Conservation (phyloP, 345 rosid species). For the Brassica rapa region DNA sequence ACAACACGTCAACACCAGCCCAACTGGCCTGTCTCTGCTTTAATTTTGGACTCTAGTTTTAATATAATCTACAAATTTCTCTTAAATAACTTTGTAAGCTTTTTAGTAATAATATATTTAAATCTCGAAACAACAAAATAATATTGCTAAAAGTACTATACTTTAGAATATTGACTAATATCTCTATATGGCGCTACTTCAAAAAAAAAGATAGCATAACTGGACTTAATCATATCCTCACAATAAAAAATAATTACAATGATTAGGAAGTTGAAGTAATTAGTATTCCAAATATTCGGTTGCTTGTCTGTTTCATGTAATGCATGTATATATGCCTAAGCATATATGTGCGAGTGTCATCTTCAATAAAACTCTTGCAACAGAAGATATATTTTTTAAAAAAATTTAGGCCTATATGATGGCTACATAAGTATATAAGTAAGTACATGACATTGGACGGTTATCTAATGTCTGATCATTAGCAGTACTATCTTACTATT, state of each 20-base stretch:
- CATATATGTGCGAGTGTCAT: not conserved
- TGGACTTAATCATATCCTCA: slow-evolving; percentile 7
- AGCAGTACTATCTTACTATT: slow-evolving; percentile 7
- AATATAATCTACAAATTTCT: not conserved
- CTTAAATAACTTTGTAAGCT: not conserved
- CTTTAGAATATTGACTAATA: not conserved
- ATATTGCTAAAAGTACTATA: not conserved
- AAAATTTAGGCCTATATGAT: slow-evolving; percentile 23
- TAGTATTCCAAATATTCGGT: slow-evolving; percentile 12
- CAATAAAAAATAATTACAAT: slow-evolving; percentile 3
- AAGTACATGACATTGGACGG: slow-evolving; percentile 11
- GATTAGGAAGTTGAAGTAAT: slow-evolving; percentile 17
- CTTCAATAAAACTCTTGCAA: not conserved
- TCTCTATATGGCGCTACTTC: not conserved
- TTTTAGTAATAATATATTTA: not conserved
- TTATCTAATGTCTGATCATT: slow-evolving; percentile 34
- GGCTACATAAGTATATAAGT: slow-evolving; percentile 2
- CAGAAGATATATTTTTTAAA: not conserved
- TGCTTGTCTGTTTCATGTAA: slow-evolving; percentile 22
- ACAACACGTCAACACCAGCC: slow-evolving; percentile 29
- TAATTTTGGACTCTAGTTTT: slow-evolving; percentile 31
- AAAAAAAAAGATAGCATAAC: slow-evolving; percentile 4
- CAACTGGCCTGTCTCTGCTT: slow-evolving; percentile 38
- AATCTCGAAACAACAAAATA: not conserved
- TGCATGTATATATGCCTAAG: not conserved